These are phyloP conservation scores for Dipteronia dyeriana DNA, from an alignment of 345 rosid genomes.

Conservation along the genomic window DNA sequence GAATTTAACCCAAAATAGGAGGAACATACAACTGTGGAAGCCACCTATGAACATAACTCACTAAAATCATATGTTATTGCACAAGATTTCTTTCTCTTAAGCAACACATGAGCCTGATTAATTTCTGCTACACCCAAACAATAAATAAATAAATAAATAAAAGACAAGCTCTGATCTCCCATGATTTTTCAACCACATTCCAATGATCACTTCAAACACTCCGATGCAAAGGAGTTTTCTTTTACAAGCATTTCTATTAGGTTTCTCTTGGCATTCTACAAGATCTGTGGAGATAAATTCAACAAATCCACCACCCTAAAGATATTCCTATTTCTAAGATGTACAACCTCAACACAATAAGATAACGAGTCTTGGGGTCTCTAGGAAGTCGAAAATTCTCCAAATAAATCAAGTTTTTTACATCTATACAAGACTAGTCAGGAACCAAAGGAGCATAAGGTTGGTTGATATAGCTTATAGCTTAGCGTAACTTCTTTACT, in stretches of 20 bases:
- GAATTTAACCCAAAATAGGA: too few relatives aligned
- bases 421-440: slow-evolving; percentile 3
- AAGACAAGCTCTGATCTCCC: neutral
- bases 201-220: neutral
- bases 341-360: neutral
- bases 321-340: slow-evolving; percentile 7
- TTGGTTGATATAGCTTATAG: neutral
- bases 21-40: too few relatives aligned
- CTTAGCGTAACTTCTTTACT: slow-evolving; percentile 35
- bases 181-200: neutral
- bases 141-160: too few relatives aligned
- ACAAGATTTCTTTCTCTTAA: neutral
- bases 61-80: neutral
- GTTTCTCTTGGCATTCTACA: neutral
- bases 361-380: neutral
- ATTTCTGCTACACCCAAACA: too few relatives aligned
- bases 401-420: neutral
- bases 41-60: too few relatives aligned
- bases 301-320: neutral
- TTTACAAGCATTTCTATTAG: neutral
- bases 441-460: neutral
- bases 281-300: neutral
- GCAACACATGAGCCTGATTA: neutral
- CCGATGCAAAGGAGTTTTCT: too few relatives aligned
- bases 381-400: neutral